Evolutionary conservation across 2,329 filamentous ascomycete species (phyloP).

Genomic region (Epichloe scottii): DNA sequence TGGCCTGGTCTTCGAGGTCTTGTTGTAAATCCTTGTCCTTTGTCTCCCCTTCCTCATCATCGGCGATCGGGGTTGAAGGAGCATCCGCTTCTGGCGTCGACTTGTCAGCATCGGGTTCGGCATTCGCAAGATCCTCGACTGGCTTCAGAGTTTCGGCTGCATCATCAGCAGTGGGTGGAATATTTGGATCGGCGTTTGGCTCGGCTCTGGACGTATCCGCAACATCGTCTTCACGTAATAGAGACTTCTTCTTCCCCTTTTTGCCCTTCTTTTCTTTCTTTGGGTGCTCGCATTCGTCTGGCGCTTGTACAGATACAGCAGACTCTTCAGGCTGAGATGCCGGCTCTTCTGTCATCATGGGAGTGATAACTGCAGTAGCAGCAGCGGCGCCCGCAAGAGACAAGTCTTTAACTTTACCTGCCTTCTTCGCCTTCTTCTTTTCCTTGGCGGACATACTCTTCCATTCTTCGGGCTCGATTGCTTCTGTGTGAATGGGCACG

Average conservation of each 20-base stretch:
- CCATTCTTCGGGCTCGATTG: slow-evolving; percentile 9
- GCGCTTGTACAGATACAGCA: neutral
- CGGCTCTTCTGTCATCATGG: slow-evolving; percentile 1
- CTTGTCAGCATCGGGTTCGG: neutral
- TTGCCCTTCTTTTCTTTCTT: slow-evolving; percentile 11
- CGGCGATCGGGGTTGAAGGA: neutral
- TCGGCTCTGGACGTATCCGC: neutral
- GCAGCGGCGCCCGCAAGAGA: slow-evolving; percentile 3
- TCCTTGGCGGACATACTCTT: slow-evolving; percentile 9
- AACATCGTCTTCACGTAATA: slow-evolving; percentile 2
- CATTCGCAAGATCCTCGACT: neutral
- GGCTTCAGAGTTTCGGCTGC: neutral
- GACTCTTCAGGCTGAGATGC: slow-evolving; percentile 3
- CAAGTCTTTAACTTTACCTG: slow-evolving; percentile 9
- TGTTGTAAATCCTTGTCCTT: neutral
- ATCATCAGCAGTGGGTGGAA: neutral
- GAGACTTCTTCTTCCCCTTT: slow-evolving; percentile 9
- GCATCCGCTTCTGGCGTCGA: neutral
- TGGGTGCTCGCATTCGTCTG: slow-evolving; percentile 7
- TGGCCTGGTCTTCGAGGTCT: neutral
- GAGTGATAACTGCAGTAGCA: slow-evolving; percentile 1
- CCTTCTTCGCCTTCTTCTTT: slow-evolving; percentile 12
- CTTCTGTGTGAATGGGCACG: slow-evolving; percentile 2
- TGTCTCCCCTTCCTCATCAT: neutral
- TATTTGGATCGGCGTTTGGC: neutral